Base-by-base conservation (phyloP, 257 asterid genomes). In the Nemophila menziesii region DNA sequence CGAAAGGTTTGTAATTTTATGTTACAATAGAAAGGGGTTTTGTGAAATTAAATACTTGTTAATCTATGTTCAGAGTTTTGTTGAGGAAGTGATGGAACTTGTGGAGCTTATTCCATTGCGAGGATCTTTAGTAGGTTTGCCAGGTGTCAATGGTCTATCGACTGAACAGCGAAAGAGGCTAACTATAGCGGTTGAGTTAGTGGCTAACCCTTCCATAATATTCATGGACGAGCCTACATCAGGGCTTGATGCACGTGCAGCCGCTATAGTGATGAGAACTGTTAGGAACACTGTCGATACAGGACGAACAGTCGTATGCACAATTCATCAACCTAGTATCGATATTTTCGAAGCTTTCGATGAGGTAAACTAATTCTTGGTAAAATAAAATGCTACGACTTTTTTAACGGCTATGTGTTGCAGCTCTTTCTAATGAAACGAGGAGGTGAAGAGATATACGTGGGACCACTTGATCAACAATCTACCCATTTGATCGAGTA, bases 151-250 rank as follows among this genome's bases (percentile, higher is more conserved):
- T 45, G 94, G 93, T 7, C 83, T 86, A 20, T 86, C 96, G 23
- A 86, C 92, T 2, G 94, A 82, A 71, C 96, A 82, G 54, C 66
- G 96, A 12, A 86, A 86, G 69, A 59, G 96, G 66, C 71, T 86
- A 24, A 86, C 94, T 1, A 65, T 86, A 18, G 97, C 97, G 3
- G 93, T 86, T 16, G 97, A 86, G 57, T 90, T 86, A 0, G 97
- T 79, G 22, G 97, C 94, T 18, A 86, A 86, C 39, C 97, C 97
- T 2, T 82, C 94, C 15, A 82, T 86, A 22, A 86, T 86, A 48
- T 82, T 86, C 70, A 77, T 86, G 96, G 96, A 86, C 34, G 96
- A 86, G 70, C 96, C 96, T 23, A 86, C 97, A 8, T 79, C 94
- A 0, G 97, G 93, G 43, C 83, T 86, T 17, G 97, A 86, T 61